phyloP scores from a whole-genome alignment of 208 protist genomes.

The Naegleria gruberi region DNA sequence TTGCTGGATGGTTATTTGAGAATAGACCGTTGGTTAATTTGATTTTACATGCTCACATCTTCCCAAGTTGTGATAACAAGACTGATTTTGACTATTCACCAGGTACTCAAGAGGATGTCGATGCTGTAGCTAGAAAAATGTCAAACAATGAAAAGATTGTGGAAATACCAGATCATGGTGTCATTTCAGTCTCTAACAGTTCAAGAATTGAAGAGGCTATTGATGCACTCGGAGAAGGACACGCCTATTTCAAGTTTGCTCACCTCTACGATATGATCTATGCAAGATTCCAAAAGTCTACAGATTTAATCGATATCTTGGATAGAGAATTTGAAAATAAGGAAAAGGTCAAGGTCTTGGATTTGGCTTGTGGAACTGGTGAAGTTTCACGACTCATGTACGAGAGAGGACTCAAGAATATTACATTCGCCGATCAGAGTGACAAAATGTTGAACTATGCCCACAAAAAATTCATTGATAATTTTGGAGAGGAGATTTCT shows the following conservation, averaged over 20 bases:
- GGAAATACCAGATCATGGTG: neutral
- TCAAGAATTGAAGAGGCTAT: neutral
- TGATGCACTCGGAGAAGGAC: neutral
- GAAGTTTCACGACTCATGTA: neutral
- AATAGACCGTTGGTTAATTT: neutral
- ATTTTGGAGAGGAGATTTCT: neutral
- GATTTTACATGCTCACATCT: neutral
- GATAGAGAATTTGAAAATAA: neutral
- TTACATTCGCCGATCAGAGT: neutral
- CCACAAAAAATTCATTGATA: neutral
- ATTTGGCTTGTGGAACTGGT: neutral
- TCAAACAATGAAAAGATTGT: neutral
- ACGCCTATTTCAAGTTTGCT: neutral
- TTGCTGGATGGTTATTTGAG: neutral
- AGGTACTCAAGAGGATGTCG: neutral
- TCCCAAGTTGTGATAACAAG: neutral
- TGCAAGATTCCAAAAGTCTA: neutral
- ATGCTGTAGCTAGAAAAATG: neutral
- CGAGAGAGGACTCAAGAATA: neutral
- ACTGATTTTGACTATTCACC: neutral
- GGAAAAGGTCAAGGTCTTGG: neutral
- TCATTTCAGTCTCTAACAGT: neutral
- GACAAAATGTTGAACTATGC: neutral
- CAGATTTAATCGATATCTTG: neutral
- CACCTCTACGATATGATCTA: neutral